Evolutionary conservation across 768 basidiomycete species (phyloP).

Genomic region (Pisolithus sp.): DNA sequence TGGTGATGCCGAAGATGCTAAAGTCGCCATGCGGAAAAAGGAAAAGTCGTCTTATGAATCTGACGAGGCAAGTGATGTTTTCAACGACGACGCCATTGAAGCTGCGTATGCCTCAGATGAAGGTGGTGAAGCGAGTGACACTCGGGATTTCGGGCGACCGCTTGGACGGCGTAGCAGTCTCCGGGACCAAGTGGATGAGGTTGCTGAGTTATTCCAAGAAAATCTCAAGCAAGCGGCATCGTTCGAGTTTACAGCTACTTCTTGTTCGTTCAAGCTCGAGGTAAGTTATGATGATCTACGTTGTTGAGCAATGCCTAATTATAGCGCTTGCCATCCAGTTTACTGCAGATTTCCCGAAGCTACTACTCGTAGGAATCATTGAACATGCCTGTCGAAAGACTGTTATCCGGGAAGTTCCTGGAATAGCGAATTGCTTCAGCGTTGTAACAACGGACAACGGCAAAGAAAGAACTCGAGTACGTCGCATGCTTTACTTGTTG

Average conservation of each 20-base stretch:
- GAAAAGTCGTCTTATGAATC: slow-evolving; percentile 72
- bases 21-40: slow-evolving; percentile 62
- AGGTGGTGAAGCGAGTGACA: slow-evolving; percentile 31
- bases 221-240: slow-evolving; percentile 59
- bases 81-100: slow-evolving; percentile 54
- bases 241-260: slow-evolving; percentile 62
- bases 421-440: slow-evolving; percentile 84
- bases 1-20: slow-evolving; percentile 75
- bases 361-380: slow-evolving; percentile 88
- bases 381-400: slow-evolving; percentile 82
- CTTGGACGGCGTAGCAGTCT: slow-evolving; percentile 24
- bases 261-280: slow-evolving; percentile 78
- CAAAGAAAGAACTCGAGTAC: slow-evolving; percentile 42
- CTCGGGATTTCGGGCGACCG: slow-evolving; percentile 17
- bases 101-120: slow-evolving; percentile 52
- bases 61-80: slow-evolving; percentile 41
- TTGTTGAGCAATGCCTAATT: not conserved
- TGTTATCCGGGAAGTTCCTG: slow-evolving; percentile 83
- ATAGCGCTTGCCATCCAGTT: slow-evolving; percentile 48
- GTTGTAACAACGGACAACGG: slow-evolving; percentile 45
- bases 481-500: slow-evolving; percentile 4
- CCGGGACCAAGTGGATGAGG: slow-evolving; percentile 35
- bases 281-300: slow-evolving; percentile 40
- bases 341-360: slow-evolving; percentile 80
- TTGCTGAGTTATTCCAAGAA: slow-evolving; percentile 47